Percentiles rank a stretch among this genome's conserved stretches.
phyloP scores from a whole-genome alignment of 164 flowering plant species.

The Magnolia changhungtana region DNA sequence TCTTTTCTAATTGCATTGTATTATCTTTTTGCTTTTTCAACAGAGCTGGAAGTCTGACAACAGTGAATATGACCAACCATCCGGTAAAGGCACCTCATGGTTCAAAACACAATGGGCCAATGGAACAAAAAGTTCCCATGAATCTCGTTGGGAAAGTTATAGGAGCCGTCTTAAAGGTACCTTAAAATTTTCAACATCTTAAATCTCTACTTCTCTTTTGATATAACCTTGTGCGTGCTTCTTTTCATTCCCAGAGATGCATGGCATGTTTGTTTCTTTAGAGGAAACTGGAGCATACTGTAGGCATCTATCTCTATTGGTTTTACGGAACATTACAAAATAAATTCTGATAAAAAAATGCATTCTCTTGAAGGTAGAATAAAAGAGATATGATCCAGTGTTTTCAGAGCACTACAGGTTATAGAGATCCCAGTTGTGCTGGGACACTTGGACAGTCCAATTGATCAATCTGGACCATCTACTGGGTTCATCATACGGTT shows the following conservation, averaged over 20 bases:
- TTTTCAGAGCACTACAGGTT: too few species aligned
- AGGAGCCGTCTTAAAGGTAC: slow-evolving; percentile 44
- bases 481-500: too few species aligned
- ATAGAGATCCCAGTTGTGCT: too few species aligned
- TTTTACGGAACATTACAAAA: background rate
- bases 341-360: background rate
- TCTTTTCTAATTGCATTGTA: background rate
- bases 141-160: slow-evolving; percentile 25
- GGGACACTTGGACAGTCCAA: too few species aligned
- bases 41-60: slow-evolving; percentile 51
- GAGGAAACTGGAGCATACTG: background rate
- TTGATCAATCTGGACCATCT: too few species aligned
- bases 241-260: slow-evolving; percentile 2
- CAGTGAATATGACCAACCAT: slow-evolving; percentile 39
- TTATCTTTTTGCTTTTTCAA: background rate
- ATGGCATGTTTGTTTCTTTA: slow-evolving; percentile 4
- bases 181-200: background rate
- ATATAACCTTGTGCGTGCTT: background rate
- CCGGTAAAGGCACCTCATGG: slow-evolving; percentile 54
- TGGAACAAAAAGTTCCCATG: slow-evolving; percentile 33
- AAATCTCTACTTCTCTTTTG: background rate
- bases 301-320: background rate
- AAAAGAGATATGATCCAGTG: background rate
- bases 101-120: slow-evolving; percentile 37
- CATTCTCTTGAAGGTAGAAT: background rate